Base-by-base conservation (phyloP, 345 rosid genomes). In the Pugionium dolabratum region DNA sequence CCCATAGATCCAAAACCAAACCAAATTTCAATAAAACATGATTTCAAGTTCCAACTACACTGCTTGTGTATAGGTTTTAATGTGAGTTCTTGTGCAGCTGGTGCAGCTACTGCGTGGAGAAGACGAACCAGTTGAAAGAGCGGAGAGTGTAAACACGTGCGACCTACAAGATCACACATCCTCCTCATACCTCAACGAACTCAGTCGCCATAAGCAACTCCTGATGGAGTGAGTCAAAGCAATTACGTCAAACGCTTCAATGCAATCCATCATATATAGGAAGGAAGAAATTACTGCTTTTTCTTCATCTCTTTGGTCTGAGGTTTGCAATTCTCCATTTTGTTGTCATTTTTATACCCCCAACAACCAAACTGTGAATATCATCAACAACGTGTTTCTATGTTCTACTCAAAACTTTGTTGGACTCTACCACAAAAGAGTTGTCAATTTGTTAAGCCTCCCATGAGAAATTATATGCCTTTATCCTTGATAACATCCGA, bases 161-260 rank as follows among this genome's bases (percentile, higher is more conserved):
- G 93, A 89, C 54, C 37, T 83, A 51, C 90, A 93, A 54, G 94
- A 89, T 59, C 82, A 93, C 41, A 85, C 86, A 0, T 77, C 91
- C 29, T 61, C 87, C 34, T 75, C 70, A 49, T 89, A 89, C 61
- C 85, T 86, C 50, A 64, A 82, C 25, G 94, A 89, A 34, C 87
- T 93, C 18, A 75, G 65, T 35, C 93, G 96, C 7, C 91, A 89
- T 58, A 83, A 73, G 82, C 80, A 86, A 58, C 91, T 93, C 31
- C 80, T 83, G 27, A 67, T 93, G 86, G 98, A 86, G 76, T 88
- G 45, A 81, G 29, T 64, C 50, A 53, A 54, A 28, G 64, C 51
- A 54, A 30, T 49, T 34, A 25, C 6, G 40, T 29, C 51, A 45
- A 11, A 5, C 1, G 5, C 41, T 37, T 36, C 18, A 18, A 18